Base-by-base conservation (phyloP, 345 rosid genomes). In the Eucalyptus pumila region DNA sequence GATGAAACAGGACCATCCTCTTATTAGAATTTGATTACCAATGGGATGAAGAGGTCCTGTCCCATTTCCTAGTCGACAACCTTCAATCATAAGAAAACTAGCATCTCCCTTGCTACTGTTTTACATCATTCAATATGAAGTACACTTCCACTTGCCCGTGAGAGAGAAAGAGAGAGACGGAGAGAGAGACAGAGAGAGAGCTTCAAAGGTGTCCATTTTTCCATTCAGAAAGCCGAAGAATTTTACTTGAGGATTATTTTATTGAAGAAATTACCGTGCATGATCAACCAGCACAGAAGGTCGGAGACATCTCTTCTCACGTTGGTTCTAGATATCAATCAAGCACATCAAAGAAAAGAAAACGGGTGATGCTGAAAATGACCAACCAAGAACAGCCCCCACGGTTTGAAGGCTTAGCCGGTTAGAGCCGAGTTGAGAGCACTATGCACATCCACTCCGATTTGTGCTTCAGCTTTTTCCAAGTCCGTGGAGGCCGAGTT, bases 391-490 rank as follows among this genome's bases (percentile, higher is more conserved):
- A 32, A 60, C n/a, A 40, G 37, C 9, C 8, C 8, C 34, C 54
- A 27, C 11, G 32, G 80, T 52, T n/a, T 17, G 80, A 26, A 27
- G 54, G 49, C 52, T 67, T 69, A 91, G 89, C 95, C 92, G 2
- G 92, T 85, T 27, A 93, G 93, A 80, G 97, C 96, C 87, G 94
- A 91, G 92, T 95, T 97, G 87, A 96, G 94, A 88, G 93, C 93
- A 89, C 69, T 92, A 86, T 95, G 95, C 26, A 93, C 95, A 88
- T 90, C 91, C 3, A 76, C n/a, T 69, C 90, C 90, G 51, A 96
- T 94, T 93, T 96, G 99, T 72, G 99, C 99, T 85, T 97, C 99
- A 17, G 98, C 98, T 94, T 95, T 97, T 93, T 97, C 99, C 92
- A 96, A 91, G 87, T 96, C 99, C 5, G 99, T 96, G 42, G 96